A percentile compares a stretch with the other conserved stretches of the same genome.
Conservation (phyloP, 371 early-diverging fungal genomes). For the Saksenaea vasiformis region DNA sequence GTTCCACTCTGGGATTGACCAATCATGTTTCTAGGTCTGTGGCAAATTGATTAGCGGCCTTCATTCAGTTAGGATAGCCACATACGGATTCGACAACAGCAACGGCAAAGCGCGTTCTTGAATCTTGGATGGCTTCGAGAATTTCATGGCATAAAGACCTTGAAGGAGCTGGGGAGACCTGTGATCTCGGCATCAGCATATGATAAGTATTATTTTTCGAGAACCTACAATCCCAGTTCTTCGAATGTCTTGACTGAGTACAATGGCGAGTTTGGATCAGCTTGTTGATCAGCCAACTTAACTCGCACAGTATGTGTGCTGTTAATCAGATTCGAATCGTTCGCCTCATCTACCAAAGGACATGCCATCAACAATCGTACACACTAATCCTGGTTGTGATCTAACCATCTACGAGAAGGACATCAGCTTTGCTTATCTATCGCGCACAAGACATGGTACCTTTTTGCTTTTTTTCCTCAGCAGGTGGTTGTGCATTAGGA, state of each 20-base stretch:
- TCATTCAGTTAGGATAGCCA: not conserved
- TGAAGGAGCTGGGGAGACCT: conserved; percentile 78
- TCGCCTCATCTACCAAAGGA: not conserved
- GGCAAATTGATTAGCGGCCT: not conserved
- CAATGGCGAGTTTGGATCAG: conserved; percentile 77
- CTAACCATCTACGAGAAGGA: not conserved
- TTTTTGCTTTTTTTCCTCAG: not conserved
- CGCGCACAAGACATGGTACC: not conserved
- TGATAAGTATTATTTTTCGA: not conserved
- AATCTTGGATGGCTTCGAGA: conserved; percentile 92
- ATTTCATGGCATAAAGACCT: conserved; percentile 93
- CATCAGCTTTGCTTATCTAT: not conserved
- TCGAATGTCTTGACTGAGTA: conserved; percentile 81
- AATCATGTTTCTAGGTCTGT: conserved; percentile 51
- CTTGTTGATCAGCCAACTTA: conserved; percentile 78
- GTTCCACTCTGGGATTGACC: conserved; percentile 56
- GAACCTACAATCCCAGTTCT: conserved; percentile 68
- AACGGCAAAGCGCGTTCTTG: conserved; percentile 95
- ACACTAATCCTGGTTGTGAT: not conserved
- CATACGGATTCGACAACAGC: conserved; percentile 74
- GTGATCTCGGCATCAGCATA: not conserved
- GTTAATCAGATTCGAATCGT: conserved; percentile 43
- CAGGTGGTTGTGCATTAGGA: not conserved
- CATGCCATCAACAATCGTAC: not conserved
- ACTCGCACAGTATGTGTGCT: conserved; percentile 77